phyloP scores from a whole-genome alignment of 345 rosid genomes.

The Raphanus raphanistrum region DNA sequence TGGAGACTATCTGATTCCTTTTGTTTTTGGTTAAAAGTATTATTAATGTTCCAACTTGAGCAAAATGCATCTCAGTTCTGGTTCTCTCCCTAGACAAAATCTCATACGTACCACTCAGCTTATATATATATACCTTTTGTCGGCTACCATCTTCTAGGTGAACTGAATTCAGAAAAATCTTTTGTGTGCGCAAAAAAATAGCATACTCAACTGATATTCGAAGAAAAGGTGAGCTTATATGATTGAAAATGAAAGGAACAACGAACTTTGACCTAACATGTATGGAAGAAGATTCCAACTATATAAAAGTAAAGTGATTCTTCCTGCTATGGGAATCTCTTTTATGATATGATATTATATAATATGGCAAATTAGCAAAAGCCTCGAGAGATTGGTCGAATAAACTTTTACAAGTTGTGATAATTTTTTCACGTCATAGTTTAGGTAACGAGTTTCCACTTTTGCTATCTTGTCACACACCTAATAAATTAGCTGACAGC shows the following conservation, averaged over 20 bases:
- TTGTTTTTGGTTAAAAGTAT: background rate
- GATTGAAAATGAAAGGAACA: conserved; percentile 7
- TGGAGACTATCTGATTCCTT: background rate
- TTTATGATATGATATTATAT: conserved; percentile 2
- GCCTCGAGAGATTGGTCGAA: conserved; percentile 10
- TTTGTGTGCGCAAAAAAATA: background rate
- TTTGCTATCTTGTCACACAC: conserved; percentile 17
- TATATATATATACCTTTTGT: background rate
- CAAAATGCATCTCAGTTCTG: background rate
- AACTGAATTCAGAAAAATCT: background rate
- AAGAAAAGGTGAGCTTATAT: background rate
- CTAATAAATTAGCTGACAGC: conserved; percentile 11
- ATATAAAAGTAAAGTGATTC: background rate
- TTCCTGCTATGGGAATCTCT: conserved; percentile 14
- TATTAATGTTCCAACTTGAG: background rate
- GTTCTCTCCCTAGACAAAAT: background rate
- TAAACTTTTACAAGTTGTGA: conserved; percentile 13
- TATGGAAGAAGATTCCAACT: conserved; percentile 25
- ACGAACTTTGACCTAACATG: conserved; percentile 17
- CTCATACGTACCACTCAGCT: background rate
- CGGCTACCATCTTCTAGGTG: background rate
- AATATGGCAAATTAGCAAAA: background rate
- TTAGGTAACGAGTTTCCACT: conserved; percentile 15
- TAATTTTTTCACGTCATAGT: conserved; percentile 2
- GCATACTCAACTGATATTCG: background rate